Base-by-base conservation (phyloP, 2,329 filamentous ascomycete genomes). In the Xylaria polymorpha region DNA sequence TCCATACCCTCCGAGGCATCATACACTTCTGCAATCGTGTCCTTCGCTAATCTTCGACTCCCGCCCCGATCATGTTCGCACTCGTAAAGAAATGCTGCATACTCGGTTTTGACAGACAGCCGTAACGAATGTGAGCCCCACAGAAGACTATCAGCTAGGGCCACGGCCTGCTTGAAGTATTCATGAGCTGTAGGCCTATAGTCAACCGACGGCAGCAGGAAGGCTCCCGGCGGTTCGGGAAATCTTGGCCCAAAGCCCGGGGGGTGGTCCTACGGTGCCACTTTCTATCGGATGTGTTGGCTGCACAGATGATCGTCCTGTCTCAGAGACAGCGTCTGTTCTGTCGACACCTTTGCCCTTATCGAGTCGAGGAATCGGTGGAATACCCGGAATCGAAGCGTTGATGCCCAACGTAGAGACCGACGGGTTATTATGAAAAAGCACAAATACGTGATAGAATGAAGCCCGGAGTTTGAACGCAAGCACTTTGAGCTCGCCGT, bases 391-490 rank as follows among this genome's bases (percentile, higher is more conserved):
- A 3, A 64, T 67, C 12, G 85, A 83, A 0, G 84, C 84, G 71
- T 84, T 83, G 68, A 87, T 82, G 22, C 86, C 86, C 76, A 88
- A 85, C 43, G 86, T 83, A 53, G 90, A 91, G 66, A 97, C 88
- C 0, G 91, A 86, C 0, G 95, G 95, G 62, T 93, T 90, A 81
- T 98, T 98, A 83, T 98, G 94, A 78, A 98, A 98, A 14, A 98
- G 87, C 63, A 97, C 96, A 79, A 97, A 97, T 73, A 99, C 94
- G 82, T 99, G 95, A 76, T 97, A 96, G 79, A 98, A 97, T 22
- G 94, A 97, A 18, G 96, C 96, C 69, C 94, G 91, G 15, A 99
- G 86, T 81, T 98, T 99, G 79, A 94, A 93, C 22, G 93, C 91
- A 71, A 99, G 86, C 53, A 98, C 94, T 77, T 94, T 94, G 66